Base-by-base conservation (phyloP, 805 yeast species). In the Nakazawaea populi region DNA sequence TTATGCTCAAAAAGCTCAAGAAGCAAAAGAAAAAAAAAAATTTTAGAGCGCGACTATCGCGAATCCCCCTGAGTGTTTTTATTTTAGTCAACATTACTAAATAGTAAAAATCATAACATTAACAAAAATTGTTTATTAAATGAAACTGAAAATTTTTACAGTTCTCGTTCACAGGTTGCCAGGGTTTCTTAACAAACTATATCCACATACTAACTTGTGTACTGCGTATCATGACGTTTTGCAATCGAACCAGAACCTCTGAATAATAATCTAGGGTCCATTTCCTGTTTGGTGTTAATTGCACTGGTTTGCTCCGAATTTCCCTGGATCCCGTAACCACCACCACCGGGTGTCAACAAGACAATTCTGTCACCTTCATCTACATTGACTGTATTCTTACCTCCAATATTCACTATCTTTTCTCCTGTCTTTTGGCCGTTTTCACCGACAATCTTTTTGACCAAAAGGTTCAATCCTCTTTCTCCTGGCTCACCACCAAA, bases 261-360 rank as follows among this genome's bases (percentile, higher is more conserved):
- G 47, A 53, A 52, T 34, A 51, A 55, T 27, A 48, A 52, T 44
- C 41, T 52, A 30, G 44, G 52, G 46, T 55, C 53, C 44, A 52
- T 36, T n/a, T 35, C 39, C 45, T 29, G 52, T 44, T 55, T 58
- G 48, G 46, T 43, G 37, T 44, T 18, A 8, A 48, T 31, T 10
- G 37, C 47, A 36, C 18, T 29, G 4, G 50, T 28, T 27, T 48
- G 46, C 4, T 47, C 44, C 8, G 47, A 44, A 4, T 46, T 44
- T 8, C 44, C 57, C n/a, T 53, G 54, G 11, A 43, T 48, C 36
- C 95, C 95, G 64, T 74, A 87, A 0, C 90, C 96, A 42, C 94
- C 96, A 34, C 94, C 96, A 42, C 96, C 96, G 2, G 96, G 96
- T 0, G 96, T 87, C 58, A 71, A 65, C 37, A 89, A 80, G 6